Evolutionary conservation across 2,329 filamentous ascomycete species (phyloP).

Genomic region (Calonectria hongkongensis): DNA sequence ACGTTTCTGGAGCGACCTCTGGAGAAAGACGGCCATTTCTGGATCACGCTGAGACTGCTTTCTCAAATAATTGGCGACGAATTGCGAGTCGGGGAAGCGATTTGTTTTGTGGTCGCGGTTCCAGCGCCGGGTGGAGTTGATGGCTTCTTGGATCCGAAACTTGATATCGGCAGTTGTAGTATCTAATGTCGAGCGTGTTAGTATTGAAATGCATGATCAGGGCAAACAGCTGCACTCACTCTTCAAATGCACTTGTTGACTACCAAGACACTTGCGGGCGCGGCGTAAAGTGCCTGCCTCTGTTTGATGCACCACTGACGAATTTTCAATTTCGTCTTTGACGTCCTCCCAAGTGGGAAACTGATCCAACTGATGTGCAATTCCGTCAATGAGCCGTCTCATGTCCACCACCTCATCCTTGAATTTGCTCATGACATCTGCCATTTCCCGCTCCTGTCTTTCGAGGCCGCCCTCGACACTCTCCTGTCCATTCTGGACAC

Average conservation of each 20-base stretch:
- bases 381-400: constrained; percentile 46
- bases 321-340: constrained; percentile 36
- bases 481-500: constrained; percentile 37
- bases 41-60: constrained; percentile 62
- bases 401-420: constrained; percentile 52
- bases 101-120: constrained; percentile 62
- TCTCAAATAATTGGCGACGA: constrained; percentile 58
- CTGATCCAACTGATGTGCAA: constrained; percentile 50
- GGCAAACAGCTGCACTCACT: constrained; percentile 24
- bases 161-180: constrained; percentile 33
- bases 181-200: constrained; percentile 36
- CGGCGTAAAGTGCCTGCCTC: constrained; percentile 42
- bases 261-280: constrained; percentile 8
- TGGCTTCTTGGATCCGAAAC: constrained; percentile 59
- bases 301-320: neutral
- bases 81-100: constrained; percentile 54
- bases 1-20: constrained; percentile 56
- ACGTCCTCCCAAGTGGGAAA: constrained; percentile 48
- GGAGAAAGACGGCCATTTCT: constrained; percentile 58
- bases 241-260: constrained; percentile 24
- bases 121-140: constrained; percentile 63
- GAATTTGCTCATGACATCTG: constrained; percentile 43
- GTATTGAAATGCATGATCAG: neutral
- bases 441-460: constrained; percentile 47
- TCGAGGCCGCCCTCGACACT: constrained; percentile 44